Base-by-base conservation (phyloP, 148 eudicot genomes). In the Chenopodium quinoa region DNA sequence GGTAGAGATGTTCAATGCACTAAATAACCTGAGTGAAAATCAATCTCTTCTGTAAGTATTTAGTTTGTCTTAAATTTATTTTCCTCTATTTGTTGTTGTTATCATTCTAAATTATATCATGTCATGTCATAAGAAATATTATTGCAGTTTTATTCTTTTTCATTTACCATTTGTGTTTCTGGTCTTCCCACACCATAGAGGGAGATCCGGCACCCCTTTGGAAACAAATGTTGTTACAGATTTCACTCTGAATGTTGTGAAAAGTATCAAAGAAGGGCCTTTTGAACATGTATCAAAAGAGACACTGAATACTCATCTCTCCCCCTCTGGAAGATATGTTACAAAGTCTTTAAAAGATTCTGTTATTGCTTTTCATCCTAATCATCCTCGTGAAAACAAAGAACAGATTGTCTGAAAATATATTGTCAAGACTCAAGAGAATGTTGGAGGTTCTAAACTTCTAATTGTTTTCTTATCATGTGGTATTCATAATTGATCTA, bases 1-100 rank as follows among this genome's bases (percentile, higher is more conserved):
- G 78, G 99, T 97, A 34, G 98, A 97, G 93, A 97, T 97, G 99
- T 97, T 97, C 89, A 97, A 97, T 84, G 99, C 99, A 9, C 82
- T 97, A 56, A 97, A 97, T 85, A 94, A 97, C 87, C 97, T 97
- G 82, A 94, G 99, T 72, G 99, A 97, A 91, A 97, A 97, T 73
- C 99, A 97, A 80, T 97, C 99, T 80, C 95, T 97, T 78, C 54
- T 88, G 99, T 97, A 82, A 91, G 99, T 89, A 88, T 66, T 56
- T 80, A 71, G 19, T 82, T 77, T 58, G 75, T 10, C 19, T 66
- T 22, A 4, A n/a, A 9, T 13, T 11, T 16, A 5, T 16, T 48
- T 23, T 74, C 34, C 62, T 11, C 9, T 7, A 10, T 23, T 13
- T 27, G n/a, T 10, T 22, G 58, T 19, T 73, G 1, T 29, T 47